Conservation (phyloP, 176 grass and related monocot genomes). For the Typha latifolia region DNA sequence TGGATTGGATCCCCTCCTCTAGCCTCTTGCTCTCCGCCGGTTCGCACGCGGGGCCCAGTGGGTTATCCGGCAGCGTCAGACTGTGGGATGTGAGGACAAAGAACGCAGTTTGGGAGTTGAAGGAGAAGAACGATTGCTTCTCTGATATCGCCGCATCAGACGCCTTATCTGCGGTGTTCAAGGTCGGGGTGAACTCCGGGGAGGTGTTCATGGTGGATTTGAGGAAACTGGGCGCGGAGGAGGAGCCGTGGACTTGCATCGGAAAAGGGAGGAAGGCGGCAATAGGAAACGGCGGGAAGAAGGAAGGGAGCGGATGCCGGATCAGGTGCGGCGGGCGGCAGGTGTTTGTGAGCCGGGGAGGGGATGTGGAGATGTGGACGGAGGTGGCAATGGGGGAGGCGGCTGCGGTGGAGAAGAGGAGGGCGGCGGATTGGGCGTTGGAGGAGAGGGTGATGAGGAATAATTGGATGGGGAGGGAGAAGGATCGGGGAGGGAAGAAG, state of each 20-base stretch:
- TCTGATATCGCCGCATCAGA: slow-evolving; percentile 47
- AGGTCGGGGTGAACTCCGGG: slow-evolving; percentile 49
- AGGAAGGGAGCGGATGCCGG: slow-evolving; percentile 54
- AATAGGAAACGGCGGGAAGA: slow-evolving; percentile 26
- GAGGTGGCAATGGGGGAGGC: slow-evolving; percentile 38
- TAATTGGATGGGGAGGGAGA: slow-evolving; percentile 55
- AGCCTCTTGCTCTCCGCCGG: slow-evolving; percentile 60
- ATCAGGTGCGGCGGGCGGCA: slow-evolving; percentile 54
- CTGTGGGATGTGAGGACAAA: slow-evolving; percentile 70
- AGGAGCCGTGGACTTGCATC: slow-evolving; percentile 45
- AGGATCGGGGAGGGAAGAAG: slow-evolving; percentile 32
- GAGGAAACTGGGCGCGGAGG: slow-evolving; percentile 44
- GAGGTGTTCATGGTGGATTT: slow-evolving; percentile 86
- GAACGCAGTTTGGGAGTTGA: slow-evolving; percentile 38
- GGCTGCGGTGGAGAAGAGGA: neutral
- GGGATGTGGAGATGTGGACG: slow-evolving; percentile 71
- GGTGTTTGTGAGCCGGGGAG: slow-evolving; percentile 40
- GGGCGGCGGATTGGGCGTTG: neutral
- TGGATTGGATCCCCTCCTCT: slow-evolving; percentile 44
- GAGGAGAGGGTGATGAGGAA: slow-evolving; percentile 63
- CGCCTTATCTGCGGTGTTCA: slow-evolving; percentile 44
- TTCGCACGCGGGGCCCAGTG: slow-evolving; percentile 51
- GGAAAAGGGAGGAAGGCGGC: slow-evolving; percentile 25
- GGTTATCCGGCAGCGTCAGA: slow-evolving; percentile 47
- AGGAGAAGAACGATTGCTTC: slow-evolving; percentile 71